Evolutionary conservation across 768 basidiomycete genomes (phyloP), one percentile per base, ranked within the genome.

Genomic region (Leccinum subtestaceum): DNA sequence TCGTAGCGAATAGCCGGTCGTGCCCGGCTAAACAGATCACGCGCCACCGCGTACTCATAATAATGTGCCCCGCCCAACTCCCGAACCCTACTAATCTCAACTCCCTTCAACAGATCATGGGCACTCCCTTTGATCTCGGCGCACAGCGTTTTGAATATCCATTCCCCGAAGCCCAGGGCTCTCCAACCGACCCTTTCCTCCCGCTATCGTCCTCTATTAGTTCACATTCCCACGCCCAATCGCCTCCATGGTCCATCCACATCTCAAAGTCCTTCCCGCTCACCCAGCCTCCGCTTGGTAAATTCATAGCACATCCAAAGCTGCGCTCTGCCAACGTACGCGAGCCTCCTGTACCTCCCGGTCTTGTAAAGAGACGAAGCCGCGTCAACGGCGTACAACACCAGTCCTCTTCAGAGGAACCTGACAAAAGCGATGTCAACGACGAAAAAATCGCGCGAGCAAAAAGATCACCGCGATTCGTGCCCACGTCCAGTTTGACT

Each of bases 51-150:
- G 11, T 21, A 12, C 43, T 21, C 19, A 11, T 21, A 11, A 32
- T 32, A 32, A 32, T 32, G 31, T 45, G 19, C 9, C n/a, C 45
- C 19, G n/a, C 45, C 45, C 45, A 46, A 36, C 43, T 13, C 34
- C 19, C 51, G 19, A 38, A 43, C 55, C 31, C 60, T 49, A 29
- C 36, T 38, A 52, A 57, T 52, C 38, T 31, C 45, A 36, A 38
- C 27, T 40, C 51, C 45, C 45, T 32, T 43, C 54, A 25, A 25
- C 25, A 73, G 72, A 74, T 73, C 56, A 68, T 74, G 59, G 64
- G 72, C 51, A 73, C 72, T 0, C 72, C 72, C 9, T 73, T 73
- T 55, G 72, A 74, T 66, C 65, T 71, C 46, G 73, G 72, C 43
- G 61, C 72, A 21, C 71, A 60, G 19, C 72, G 69, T 27, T 73